Evolutionary conservation across 768 basidiomycete species (phyloP), one percentile per base, ranked within the genome.

Genomic region (Daedaleopsis sinensis): DNA sequence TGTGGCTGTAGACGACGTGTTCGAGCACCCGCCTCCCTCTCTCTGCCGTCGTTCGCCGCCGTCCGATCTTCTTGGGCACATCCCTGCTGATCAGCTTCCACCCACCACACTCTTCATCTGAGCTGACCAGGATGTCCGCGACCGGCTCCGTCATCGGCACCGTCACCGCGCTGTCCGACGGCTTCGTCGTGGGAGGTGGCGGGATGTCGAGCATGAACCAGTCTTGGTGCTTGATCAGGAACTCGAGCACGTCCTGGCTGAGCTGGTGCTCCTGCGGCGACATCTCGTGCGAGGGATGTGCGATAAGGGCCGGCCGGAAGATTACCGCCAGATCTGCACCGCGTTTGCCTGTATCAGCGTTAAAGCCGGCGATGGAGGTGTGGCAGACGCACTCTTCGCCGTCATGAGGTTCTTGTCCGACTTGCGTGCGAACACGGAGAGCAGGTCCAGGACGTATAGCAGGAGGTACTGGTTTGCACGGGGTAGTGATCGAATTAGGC

Each of bases 321-420:
- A 98, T 96, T 49, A 96, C 91, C 18, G 96, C 97, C 19, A 99
- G 87, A 77, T 99, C 96, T 94, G 71, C 24, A 27, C 0, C 1
- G 36, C 10, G 1, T 36, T 52, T 18, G 3, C 21, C 47, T 24
- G 11, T 32, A 10, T 53, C 16, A 42, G 38, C 2, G 12, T 53
- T 19, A 54, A 5, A 24, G 39, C 46, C 35, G n/a, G n/a, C 39
- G 27, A 35, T 2, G 27, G 50, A 24, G 16, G 3, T 24, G 13
- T 7, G 37, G 12, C 23, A 43, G 37, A 84, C 91, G 67, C 66
- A 97, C 95, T 98, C 59, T 89, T 82, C 21, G 96, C 91, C 0
- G 91, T 96, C 96, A 99, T 99, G 51, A 96, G 78, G 73, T 99
- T 99, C 78, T 89, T 90, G 65, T 94, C 91, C 48, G 88, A 84